phyloP scores from a whole-genome alignment of 805 yeast genomes.

The Metschnikowia gelsemii region DNA sequence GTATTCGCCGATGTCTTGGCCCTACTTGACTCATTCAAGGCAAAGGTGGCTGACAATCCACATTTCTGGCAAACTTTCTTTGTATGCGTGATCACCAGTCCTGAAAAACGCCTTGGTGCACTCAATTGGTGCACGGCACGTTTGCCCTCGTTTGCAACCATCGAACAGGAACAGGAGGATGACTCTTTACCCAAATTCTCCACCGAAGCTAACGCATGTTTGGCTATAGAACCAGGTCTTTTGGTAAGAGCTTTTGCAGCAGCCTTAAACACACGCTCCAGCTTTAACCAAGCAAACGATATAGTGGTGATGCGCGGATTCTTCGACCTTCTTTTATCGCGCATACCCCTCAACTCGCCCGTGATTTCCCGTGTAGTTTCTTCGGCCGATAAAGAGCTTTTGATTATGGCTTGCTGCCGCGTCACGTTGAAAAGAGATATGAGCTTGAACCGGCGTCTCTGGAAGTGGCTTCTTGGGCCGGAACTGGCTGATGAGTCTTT shows the following conservation, averaged over 20 bases:
- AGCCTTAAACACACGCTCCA: constrained; percentile 50
- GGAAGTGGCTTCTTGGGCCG: constrained; percentile 93
- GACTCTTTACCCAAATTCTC: constrained; percentile 22
- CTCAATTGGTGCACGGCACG: constrained; percentile 68
- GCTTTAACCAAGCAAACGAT: constrained; percentile 45
- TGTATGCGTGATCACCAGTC: constrained; percentile 69
- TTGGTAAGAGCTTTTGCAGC: constrained; percentile 69
- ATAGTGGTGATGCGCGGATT: constrained; percentile 81
- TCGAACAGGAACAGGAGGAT: constrained; percentile 23
- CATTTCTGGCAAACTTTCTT: constrained; percentile 88
- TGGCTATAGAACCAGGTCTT: constrained; percentile 77
- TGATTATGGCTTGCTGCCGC: constrained; percentile 61
- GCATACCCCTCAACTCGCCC: constrained; percentile 62
- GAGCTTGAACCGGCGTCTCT: constrained; percentile 89
- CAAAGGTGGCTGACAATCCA: constrained; percentile 58
- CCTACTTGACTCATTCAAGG: constrained; percentile 59
- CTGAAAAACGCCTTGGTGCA: constrained; percentile 82
- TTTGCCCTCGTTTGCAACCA: constrained; percentile 58
- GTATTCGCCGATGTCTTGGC: constrained; percentile 61
- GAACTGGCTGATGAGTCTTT: constrained; percentile 30
- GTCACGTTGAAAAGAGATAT: constrained; percentile 82
- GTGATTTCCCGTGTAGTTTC: constrained; percentile 50
- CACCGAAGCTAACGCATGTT: constrained; percentile 47
- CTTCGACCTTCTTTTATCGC: constrained; percentile 71
- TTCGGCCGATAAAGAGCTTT: constrained; percentile 52